These are phyloP conservation scores for Vaccinium darrowii DNA, from an alignment of 148 eudicot species.

Conservation along the genomic window DNA sequence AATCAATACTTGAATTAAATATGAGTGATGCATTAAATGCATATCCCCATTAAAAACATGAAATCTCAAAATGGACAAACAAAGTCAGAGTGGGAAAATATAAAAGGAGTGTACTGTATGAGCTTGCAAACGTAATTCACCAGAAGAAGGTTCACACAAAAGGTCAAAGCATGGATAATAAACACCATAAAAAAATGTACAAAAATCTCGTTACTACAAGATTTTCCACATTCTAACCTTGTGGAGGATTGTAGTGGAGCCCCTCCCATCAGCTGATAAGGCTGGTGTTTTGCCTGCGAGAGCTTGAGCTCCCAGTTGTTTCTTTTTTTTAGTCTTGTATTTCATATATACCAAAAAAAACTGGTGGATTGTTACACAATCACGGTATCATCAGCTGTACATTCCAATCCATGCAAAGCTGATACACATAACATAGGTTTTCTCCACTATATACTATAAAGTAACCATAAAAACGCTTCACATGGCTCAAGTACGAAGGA, in stretches of 20 bases:
- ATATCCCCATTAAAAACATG: neutral
- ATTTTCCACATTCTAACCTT: neutral
- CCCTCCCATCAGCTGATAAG: neutral
- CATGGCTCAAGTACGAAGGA: slow-evolving; percentile 13
- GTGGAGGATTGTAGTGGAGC: neutral
- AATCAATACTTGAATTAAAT: neutral
- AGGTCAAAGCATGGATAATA: neutral
- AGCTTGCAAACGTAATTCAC: neutral
- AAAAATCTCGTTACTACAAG: neutral
- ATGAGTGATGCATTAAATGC: neutral
- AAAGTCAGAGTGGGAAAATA: neutral
- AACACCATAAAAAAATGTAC: neutral
- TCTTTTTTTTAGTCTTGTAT: neutral
- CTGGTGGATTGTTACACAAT: neutral
- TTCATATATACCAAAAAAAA: neutral
- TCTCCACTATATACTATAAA: neutral
- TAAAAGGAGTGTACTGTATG: neutral
- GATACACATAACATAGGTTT: neutral
- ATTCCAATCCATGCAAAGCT: neutral
- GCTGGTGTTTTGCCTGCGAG: neutral
- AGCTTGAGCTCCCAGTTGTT: neutral
- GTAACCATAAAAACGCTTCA: neutral
- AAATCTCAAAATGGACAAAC: neutral
- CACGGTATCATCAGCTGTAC: slow-evolving; percentile 13
- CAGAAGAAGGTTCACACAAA: neutral